Evolutionary conservation across 352 stramenopile species (phyloP), one percentile per base, ranked within the genome.

Genomic region (Globisporangium orthogonon): DNA sequence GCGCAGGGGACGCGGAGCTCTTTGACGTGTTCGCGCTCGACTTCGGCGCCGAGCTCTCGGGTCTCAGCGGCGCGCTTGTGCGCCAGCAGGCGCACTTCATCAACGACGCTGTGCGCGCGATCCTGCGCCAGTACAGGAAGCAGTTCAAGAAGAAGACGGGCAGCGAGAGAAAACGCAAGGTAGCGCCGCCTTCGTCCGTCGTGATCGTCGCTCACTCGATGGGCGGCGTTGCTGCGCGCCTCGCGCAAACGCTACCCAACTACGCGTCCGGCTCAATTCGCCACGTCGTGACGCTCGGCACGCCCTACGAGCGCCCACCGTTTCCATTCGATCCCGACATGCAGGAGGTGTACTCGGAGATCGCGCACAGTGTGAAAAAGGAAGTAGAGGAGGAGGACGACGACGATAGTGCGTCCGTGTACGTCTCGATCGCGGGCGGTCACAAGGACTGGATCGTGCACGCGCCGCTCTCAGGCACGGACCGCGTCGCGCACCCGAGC

Each of bases 131-230:
- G 60, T 96, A 94, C 70, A 79, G 79, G 63, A 71, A 76, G 40
- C 77, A 92, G 50, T 43, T 74, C 33, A 76, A 91, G 50, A 50
- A 66, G 35, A 48, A 54, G 23, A 29, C 40, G 23, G 33, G 14
- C 2, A 11, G 47, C 11, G 56, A 51, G 33, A 57, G 47, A 30
- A 23, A 53, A 50, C 60, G 54, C 7, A 56, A 43, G 54, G 48
- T 28, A 7, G 51, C 52, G 7, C 41, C 60, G 30, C 45, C 69
- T 81, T 81, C 14, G 11, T 86, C 76, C 33, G 75, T 96, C 40
- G 56, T 94, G 33, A 70, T 96, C 55, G 72, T 94, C 7, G 86
- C 80, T 0, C 85, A 96, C 50, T 94, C 84, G 10, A 96, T 94
- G 86, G 86, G 86, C 28, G 86, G 80, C 50, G 67, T 94, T 14